Base-by-base conservation (phyloP, 2,329 filamentous ascomycete species). In the Paecilomyces fulvus region DNA sequence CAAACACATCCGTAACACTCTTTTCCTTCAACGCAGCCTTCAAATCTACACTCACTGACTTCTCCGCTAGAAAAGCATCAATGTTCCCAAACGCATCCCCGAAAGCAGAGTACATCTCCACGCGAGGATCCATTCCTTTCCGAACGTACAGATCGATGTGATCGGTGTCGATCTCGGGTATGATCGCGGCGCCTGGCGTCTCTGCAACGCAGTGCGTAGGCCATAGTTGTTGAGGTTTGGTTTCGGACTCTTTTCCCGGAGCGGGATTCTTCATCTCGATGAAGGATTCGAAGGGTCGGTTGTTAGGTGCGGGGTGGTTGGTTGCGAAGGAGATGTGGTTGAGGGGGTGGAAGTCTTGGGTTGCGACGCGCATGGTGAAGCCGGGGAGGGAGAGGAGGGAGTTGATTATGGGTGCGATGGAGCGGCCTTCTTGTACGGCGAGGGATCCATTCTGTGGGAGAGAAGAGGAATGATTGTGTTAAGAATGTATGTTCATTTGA, bases 31-130 rank as follows among this genome's bases (percentile, higher is more conserved):
- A 70, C 51, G 77, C 67, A 1, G 67, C 74, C 1, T 79, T 80
- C 25, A 97, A 76, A 12, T 85, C 85, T 65, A 82, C 86, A 65
- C 74, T 72, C 43, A 74, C 75, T 30, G 70, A 71, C 30, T 60
- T 60, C 30, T 62, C 61, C 14, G 66, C 67, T 52, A 66, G 63
- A 12, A 63, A 63, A 54, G 69, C 65, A 59, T 74, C 71, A 52
- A 64, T 58, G 55, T 79, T 79, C 43, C 73, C 73, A 64, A 96
- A 92, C 0, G 89, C 88, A 67, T 92, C 89, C 59, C 87, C 86
- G 65, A 99, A 97, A 0, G 87, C 91, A 59, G 88, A 92, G 74
- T 96, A 97, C 88, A 96, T 96, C 73, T 99, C 94, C 1, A 96
- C 82, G 49, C 81, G 77, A 49, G 78, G 70, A 67, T 90, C 80